Base-by-base conservation (phyloP, 352 stramenopile species). In the Stephanocyclus meneghinianus region DNA sequence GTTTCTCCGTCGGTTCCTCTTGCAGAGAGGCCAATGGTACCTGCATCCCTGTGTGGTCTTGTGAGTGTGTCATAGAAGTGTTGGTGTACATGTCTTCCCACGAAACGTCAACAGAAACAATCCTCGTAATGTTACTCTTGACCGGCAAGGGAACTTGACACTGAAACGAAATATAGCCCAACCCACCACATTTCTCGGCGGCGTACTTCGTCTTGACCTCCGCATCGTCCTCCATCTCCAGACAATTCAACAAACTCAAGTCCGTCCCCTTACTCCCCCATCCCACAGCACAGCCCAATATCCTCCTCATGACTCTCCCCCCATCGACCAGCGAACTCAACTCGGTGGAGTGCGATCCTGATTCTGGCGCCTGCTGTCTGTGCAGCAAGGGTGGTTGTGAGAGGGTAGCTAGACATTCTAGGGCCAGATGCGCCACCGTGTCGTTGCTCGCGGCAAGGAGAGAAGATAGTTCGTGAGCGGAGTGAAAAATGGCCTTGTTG, bases 401-500 rank as follows among this genome's bases (percentile, higher is more conserved):
- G 9, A 94, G 66, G n/a, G 57, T 57, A 9, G 59, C 70, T 4
- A 94, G 57, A 8, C 62, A 74, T 50, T 86, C 71, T 0, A 91
- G 44, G 21, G 87, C 80, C 5, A 76, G 21, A 11, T 64, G 35
- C 10, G 79, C 60, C 48, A 92, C 71, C 1, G 69, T 30, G 59
- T 92, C 87, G 60, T 87, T 64, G 16, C 78, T 70, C 15, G 82
- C 76, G 15, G 87, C 80, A 5, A 94, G 75, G 7, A 94, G 81
- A 42, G 86, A 68, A 29, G 83, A 84, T 9, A 93, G 61, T 66
- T 90, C 80, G 44, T 78, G 60, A 5, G 85, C 65, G 3, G 90
- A 94, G 53, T 91, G 88, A 69, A 88, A 93, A 11, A 93, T 29
- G 16, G 40, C 68, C 80, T 94, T 94, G 70, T 84, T 88, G 44